Base-by-base conservation (phyloP, 192 early-diverging fungal species). In the Blastocladiella britannica region DNA sequence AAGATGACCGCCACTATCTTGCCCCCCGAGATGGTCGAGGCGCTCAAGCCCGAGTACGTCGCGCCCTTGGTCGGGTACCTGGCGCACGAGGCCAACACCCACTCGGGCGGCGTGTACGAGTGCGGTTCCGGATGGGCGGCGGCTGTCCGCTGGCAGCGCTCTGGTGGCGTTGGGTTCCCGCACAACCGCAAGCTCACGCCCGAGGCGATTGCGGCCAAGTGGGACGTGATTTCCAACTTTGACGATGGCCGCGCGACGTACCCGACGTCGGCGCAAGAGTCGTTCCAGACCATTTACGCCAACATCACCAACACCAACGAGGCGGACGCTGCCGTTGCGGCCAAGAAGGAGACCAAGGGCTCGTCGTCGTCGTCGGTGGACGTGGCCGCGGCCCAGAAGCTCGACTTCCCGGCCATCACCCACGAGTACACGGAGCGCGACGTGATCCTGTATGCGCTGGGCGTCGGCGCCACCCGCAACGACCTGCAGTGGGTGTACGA, bases 1-100 rank as follows among this genome's bases (percentile, higher is more conserved):
- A 74, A 82, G 47, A 97, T 97, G 93, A 94, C 92, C 6, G 93
- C 91, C 58, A 96, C 92, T 53, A 73, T 97, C 58, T 80, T 96
- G 80, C 91, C 92, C 8, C 86, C 87, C 26, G 93, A 97, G 57
- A 83, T 96, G 66, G 82, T 94, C 56, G 89, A 88, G 53, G 83
- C 88, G 53, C 79, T 97, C 58, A 96, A 97, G 72, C 91, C 93
- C 54, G 89, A 93, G 29, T 96, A 88, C 66, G 87, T 96, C 53
- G 89, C 91, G 4, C 92, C 93, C 54, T 71, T 97, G 20, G 85
- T 97, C 53, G 91, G 79, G 6, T 96, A 81, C 63, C 77, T 97
- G 37, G 81, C 75, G 31, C 92, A 96, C 71, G 85, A 88, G 57
- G 70, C 77, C 25, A 77, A 73, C 47, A 70, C 70, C 26, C 82